Evolutionary conservation across 495 filamentous ascomycete species (phyloP), one percentile per base, ranked within the genome.

Genomic region (Daldinia bambusicola): DNA sequence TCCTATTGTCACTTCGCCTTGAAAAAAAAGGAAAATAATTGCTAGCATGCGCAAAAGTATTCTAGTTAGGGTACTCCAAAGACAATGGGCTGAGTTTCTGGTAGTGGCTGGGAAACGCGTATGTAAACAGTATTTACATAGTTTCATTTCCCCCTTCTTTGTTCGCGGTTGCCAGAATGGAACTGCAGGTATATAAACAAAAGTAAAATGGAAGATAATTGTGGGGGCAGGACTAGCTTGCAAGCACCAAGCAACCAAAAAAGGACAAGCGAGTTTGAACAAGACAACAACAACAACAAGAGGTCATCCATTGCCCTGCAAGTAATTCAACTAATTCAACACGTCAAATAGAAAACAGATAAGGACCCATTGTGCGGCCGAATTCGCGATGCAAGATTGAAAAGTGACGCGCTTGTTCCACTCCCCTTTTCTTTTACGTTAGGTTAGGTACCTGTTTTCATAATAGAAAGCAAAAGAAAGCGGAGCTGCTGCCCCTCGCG

Each of bases 291-390:
- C 56, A 69, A 73, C 55, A 73, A 73, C 56, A 69, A 14, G 55
- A 50, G n/a, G 52, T 36, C 57, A 45, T 31, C 56, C 40, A 7
- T 37, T 40, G 57, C 61, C 66, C 52, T 69, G 66, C 59, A 70
- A 74, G 61, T 59, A 69, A 70, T 73, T 66, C 56, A 69, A 73
- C 70, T 59, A 69, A 70, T 73, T 66, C 56, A 69, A 73, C 70
- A 70, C 66, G 70, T 70, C 51, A n/a, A 64, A n/a, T n/a, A n/a
- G n/a, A n/a, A n/a, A n/a, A n/a, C n/a, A n/a, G n/a, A n/a, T n/a
- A n/a, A 51, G 45, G 70, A 57, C 59, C 71, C 13, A 48, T 70
- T 67, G 52, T 51, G 67, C 71, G 53, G 59, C 67, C 71, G 12
- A 67, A 67, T 63, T 67, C 71, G 71, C 71, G 71, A 70, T 66